phyloP scores from a whole-genome alignment of 495 filamentous ascomycete species.

The Opeltia flavorubescens region DNA sequence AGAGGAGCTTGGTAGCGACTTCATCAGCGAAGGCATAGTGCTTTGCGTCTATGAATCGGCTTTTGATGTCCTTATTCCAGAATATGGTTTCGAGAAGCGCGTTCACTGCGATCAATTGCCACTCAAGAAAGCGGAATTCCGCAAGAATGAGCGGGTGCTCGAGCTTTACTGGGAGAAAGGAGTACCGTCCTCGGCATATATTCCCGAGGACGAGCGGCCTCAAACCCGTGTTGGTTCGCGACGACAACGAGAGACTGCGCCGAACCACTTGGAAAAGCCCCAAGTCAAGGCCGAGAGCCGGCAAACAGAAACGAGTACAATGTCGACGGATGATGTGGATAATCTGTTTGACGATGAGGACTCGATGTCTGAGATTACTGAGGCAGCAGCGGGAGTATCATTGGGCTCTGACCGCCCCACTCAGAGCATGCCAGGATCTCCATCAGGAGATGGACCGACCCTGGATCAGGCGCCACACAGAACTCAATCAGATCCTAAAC shows the following conservation, averaged over 20 bases:
- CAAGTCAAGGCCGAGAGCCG: slow-evolving; percentile 75
- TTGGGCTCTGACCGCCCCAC: slow-evolving; percentile 71
- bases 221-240: slow-evolving; percentile 55
- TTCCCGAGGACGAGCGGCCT: slow-evolving; percentile 92
- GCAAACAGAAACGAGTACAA: slow-evolving; percentile 84
- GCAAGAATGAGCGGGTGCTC: slow-evolving; percentile 83
- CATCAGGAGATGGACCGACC: slow-evolving; percentile 59
- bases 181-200: slow-evolving; percentile 86
- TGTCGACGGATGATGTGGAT: slow-evolving; percentile 79
- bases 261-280: slow-evolving; percentile 63
- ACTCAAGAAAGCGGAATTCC: slow-evolving; percentile 94
- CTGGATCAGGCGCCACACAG: slow-evolving; percentile 63
- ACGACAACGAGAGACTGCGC: slow-evolving; percentile 39
- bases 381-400: slow-evolving; percentile 74
- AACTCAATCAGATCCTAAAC: slow-evolving; percentile 82
- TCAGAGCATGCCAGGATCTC: slow-evolving; percentile 91
- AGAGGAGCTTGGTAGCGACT: slow-evolving; percentile 71
- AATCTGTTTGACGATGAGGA: slow-evolving; percentile 91
- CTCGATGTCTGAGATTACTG: slow-evolving; percentile 69
- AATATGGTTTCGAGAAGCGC: slow-evolving; percentile 97
- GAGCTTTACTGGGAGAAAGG: slow-evolving; percentile 99
- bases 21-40: slow-evolving; percentile 94
- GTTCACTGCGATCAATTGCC: slow-evolving; percentile 97
- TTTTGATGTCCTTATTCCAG: slow-evolving; percentile 95
- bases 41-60: slow-evolving; percentile 97